These are phyloP conservation scores for Chaetomiaceae sp. DNA, from an alignment of 2,329 filamentous ascomycete genomes.

Conservation along the genomic window DNA sequence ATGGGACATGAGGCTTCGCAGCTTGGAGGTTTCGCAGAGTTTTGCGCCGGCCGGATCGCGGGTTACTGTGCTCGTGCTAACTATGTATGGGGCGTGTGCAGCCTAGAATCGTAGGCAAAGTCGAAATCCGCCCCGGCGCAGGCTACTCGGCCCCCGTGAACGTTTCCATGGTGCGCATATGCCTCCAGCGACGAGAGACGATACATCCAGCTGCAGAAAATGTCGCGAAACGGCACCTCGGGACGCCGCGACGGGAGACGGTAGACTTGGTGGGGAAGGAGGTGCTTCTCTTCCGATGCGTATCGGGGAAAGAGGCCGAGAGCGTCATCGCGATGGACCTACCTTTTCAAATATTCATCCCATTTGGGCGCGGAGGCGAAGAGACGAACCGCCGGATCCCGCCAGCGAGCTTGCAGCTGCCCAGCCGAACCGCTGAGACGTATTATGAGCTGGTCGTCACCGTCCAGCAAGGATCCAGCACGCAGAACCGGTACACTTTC, in stretches of 20 bases:
- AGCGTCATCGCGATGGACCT: slow-evolving; percentile 93
- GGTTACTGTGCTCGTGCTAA: slow-evolving; percentile 15
- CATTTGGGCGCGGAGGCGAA: slow-evolving; percentile 84
- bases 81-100: slow-evolving; percentile 38
- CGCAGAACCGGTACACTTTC: slow-evolving; percentile 87
- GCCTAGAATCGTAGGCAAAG: slow-evolving; percentile 96
- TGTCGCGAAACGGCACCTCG: slow-evolving; percentile 84
- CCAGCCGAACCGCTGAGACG: slow-evolving; percentile 92
- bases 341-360: slow-evolving; percentile 95
- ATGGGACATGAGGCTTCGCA: no score
- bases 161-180: slow-evolving; percentile 90
- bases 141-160: slow-evolving; percentile 86
- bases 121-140: slow-evolving; percentile 84
- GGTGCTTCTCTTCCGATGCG: slow-evolving; percentile 83
- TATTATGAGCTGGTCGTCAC: slow-evolving; percentile 96
- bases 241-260: slow-evolving; percentile 84
- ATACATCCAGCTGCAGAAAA: slow-evolving; percentile 97
- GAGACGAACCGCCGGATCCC: slow-evolving; percentile 87
- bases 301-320: slow-evolving; percentile 78
- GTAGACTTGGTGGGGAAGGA: slow-evolving; percentile 94
- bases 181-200: slow-evolving; percentile 85
- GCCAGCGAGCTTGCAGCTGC: slow-evolving; percentile 83
- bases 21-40: neutral
- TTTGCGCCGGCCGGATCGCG: neutral
- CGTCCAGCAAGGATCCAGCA: slow-evolving; percentile 81